Conservation (phyloP, 176 grass and related monocot genomes). For the Rhipidocladum racemiflorum region DNA sequence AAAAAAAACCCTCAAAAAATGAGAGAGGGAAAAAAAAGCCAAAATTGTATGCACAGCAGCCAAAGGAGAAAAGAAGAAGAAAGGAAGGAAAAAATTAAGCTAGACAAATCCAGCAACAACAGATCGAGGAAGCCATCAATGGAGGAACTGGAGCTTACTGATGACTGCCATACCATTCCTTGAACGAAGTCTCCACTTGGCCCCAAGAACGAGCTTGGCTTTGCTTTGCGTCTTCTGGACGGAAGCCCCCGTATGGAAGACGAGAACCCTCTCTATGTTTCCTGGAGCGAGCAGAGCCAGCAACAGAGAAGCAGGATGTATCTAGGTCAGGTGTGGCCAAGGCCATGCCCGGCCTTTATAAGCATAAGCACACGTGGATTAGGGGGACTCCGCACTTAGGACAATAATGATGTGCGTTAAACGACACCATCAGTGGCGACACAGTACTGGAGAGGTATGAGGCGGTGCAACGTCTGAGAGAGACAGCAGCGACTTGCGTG, state of each 20-base stretch:
- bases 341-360: constrained; percentile 3
- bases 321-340: neutral
- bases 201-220: neutral
- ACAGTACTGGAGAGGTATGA: neutral
- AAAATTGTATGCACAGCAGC: neutral
- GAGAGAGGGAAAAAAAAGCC: too few relatives aligned
- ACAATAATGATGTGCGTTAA: neutral
- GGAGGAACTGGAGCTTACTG: neutral
- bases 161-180: neutral
- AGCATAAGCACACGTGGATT: neutral
- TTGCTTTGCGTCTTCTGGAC: constrained; percentile 13
- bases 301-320: neutral
- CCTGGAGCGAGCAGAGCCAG: neutral
- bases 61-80: neutral
- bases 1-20: neutral
- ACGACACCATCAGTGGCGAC: neutral
- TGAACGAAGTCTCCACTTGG: neutral
- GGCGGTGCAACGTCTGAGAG: neutral
- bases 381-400: neutral
- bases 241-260: neutral
- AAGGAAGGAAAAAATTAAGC: neutral
- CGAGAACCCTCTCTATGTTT: neutral
- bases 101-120: neutral
- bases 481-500: neutral
- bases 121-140: neutral